Evolutionary conservation across 2,329 filamentous ascomycete genomes (phyloP), one percentile per base, ranked within the genome.

Genomic region (Remersonia thermophila): DNA sequence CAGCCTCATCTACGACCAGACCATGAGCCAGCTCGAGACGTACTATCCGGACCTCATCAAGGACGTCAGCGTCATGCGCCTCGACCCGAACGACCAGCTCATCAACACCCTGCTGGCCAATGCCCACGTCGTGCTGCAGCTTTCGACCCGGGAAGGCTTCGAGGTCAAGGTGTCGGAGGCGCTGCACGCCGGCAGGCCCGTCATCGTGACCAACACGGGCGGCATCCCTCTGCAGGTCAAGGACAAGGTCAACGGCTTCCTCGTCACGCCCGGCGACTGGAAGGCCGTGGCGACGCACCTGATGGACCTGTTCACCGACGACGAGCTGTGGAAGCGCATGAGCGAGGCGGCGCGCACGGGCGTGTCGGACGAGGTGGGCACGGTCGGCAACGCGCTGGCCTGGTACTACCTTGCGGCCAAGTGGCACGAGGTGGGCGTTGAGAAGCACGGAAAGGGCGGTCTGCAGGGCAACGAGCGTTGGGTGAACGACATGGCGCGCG

Each of bases 121-220:
- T 33, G 77, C 81, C 1, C 73, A 78, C 38, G 73, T 86, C 7
- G 79, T 79, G 1, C 68, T 91, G 7, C 83, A 91, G 56, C 72
- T 91, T 5, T 87, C 81, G 3, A 86, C 79, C 0, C 73, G 81
- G 26, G 83, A 91, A 53, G 83, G 83, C 0, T 91, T 91, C 48
- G 83, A 91, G 57, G 79, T 91, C 48, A 91, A 91, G 58, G 82
- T 91, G 4, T 85, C 80, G 0, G 84, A 91, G 57, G 83, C 81
- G 1, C 65, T 89, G 15, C 83, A 87, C 52, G 83, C 85, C 30
- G 83, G 83, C 11, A 73, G 80, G 2, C 83, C 83, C 1, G 71
- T 86, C 49, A 84, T 91, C 43, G 81, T 79, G 3, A 83, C 80
- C 1, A 65, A 67, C 14, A 77, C 78, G 1, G 83, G 83, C n/a